Conservation (phyloP, 495 filamentous ascomycete species). For the Penicillium herquei region DNA sequence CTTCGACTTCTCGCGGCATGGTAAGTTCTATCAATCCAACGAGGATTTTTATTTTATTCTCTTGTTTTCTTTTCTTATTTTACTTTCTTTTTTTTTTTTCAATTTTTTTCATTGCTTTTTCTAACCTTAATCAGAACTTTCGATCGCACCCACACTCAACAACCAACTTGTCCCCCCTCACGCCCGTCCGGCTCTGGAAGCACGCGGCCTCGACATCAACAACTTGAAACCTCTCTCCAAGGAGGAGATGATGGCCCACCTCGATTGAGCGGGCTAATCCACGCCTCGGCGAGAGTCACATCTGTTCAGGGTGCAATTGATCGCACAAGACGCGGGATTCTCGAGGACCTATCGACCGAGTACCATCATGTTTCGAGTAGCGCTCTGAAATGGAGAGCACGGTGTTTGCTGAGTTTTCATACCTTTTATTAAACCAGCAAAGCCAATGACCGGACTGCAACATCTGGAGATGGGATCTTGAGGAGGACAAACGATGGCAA, state of each 20-base stretch:
- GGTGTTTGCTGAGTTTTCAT: slow-evolving; percentile 10
- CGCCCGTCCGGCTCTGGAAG: slow-evolving; percentile 67
- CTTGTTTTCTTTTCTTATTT: too few relatives aligned
- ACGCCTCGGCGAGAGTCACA: slow-evolving; percentile 42
- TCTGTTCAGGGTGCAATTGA: slow-evolving; percentile 24
- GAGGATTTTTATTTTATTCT: too few relatives aligned
- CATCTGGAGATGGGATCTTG: slow-evolving; percentile 24
- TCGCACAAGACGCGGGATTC: slow-evolving; percentile 28
- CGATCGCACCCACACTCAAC: slow-evolving; percentile 86
- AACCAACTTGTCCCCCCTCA: slow-evolving; percentile 82
- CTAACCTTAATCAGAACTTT: slow-evolving; percentile 67
- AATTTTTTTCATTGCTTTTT: slow-evolving; percentile 2
- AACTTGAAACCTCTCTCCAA: slow-evolving; percentile 87
- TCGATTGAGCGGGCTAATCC: slow-evolving; percentile 69
- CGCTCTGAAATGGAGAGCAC: slow-evolving; percentile 26
- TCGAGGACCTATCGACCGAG: slow-evolving; percentile 31
- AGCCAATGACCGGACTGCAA: slow-evolving; percentile 13
- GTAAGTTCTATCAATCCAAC: slow-evolving; percentile 50
- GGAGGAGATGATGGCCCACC: slow-evolving; percentile 94
- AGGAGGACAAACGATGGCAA: slow-evolving; percentile 18
- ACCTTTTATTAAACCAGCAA: slow-evolving; percentile 11
- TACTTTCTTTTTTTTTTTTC: background rate
- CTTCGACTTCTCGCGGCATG: slow-evolving; percentile 92
- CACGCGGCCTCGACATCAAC: slow-evolving; percentile 85
- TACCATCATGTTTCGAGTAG: slow-evolving; percentile 36